Base-by-base conservation (phyloP, 352 stramenopile genomes). In the Phytophthora fragariaefolia region DNA sequence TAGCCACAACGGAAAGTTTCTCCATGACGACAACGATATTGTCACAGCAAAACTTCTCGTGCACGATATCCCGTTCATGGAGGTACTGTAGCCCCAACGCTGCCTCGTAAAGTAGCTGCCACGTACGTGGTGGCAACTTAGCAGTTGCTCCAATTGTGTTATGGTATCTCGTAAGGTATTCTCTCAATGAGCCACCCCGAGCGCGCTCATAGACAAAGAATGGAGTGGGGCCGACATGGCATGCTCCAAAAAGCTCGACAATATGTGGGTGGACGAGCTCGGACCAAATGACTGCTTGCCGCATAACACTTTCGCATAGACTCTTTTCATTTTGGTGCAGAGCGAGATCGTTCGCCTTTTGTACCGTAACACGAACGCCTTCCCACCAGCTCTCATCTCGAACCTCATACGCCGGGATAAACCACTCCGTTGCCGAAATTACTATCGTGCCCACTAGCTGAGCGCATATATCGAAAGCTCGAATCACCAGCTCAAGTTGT, bases 251-350 rank as follows among this genome's bases (percentile, higher is more conserved):
- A 36, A 77, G 66, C 20, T 77, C 69, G 18, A 74, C 55, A 6
- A 77, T 30, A 27, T 77, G 70, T 1, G 70, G 70, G 23, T 77
- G 70, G 47, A 77, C 70, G 13, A 77, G 59, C 20, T 77, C 59
- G 1, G 70, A 77, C 70, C 70, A 74, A 52, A 77, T 26, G 26
- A 58, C 56, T 26, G 70, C 70, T 24, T 74, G 70, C 17, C 60
- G 38, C 27, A 67, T 28, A 28, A 73, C 47, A 52, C 47, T 12
- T 69, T 69, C 66, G 47, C 59, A 58, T 42, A 34, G 26, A 13
- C 30, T 57, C 30, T 4, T 13, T 18, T 24, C 51, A 48, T 26
- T 45, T 17, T 50, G 24, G 36, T 18, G 20, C n/a, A 34, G 18
- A 15, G 15, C 22, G 8, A 40, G 3, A 6, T 56, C 10, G 1